Conservation (phyloP, 306 rosid genomes). For the Prunus fruticosa region DNA sequence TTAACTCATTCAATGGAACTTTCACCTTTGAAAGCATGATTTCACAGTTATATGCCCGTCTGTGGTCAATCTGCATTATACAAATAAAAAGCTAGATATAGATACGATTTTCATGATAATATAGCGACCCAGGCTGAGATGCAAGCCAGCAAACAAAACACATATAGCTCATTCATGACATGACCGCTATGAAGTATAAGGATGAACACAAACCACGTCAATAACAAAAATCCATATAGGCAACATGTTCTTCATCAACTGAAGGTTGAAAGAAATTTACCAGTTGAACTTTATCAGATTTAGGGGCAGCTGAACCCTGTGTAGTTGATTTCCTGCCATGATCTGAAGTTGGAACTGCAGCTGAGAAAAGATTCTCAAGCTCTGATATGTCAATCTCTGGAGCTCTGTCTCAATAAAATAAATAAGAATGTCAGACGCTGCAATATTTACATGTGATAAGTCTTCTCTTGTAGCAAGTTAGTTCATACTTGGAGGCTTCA, state of each 20-base stretch:
- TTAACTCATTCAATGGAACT: conserved; percentile 74
- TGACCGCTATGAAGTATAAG: background rate
- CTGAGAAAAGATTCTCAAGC: conserved; percentile 89
- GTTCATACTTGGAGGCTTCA: conserved; percentile 71
- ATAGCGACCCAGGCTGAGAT: conserved; percentile 2
- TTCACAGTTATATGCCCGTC: conserved; percentile 93
- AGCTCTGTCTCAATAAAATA: conserved; percentile 52
- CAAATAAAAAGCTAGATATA: background rate
- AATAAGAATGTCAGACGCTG: conserved; percentile 16
- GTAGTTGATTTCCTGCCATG: conserved; percentile 40
- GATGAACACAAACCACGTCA: conserved; percentile 11
- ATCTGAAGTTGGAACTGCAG: conserved; percentile 55
- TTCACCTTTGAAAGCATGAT: conserved; percentile 98
- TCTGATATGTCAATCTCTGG: conserved; percentile 94
- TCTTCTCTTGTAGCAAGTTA: conserved; percentile 15
- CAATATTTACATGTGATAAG: conserved; percentile 19
- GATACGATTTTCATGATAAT: background rate
- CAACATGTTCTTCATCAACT: conserved; percentile 1
- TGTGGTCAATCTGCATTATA: conserved; percentile 72
- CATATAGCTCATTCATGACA: background rate
- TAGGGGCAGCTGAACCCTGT: conserved; percentile 51
- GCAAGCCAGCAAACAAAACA: background rate
- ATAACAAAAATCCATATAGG: conserved; percentile 12
- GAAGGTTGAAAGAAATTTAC: conserved; percentile 39
- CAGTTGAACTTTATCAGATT: conserved; percentile 88